Conservation (phyloP, 2,329 filamentous ascomycete genomes). For the Xylaria sp. region DNA sequence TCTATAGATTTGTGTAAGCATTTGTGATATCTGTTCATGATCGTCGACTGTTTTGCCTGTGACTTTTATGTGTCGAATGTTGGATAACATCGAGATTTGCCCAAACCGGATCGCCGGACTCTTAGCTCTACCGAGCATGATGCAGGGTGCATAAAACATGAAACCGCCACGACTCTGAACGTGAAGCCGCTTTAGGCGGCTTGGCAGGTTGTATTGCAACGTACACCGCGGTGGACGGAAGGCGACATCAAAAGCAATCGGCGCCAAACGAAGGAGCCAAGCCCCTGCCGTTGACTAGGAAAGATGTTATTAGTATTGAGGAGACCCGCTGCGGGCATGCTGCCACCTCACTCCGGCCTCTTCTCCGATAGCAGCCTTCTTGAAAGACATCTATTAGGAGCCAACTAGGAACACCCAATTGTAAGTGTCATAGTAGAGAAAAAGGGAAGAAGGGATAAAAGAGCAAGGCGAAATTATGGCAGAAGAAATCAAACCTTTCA, state of each 20-base stretch:
- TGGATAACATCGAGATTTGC: not conserved
- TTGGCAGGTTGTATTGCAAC: not conserved
- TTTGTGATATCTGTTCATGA: not conserved
- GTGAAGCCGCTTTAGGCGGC: not conserved
- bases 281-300: not conserved
- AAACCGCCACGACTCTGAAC: not conserved
- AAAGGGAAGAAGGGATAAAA: not conserved
- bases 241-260: not conserved
- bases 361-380: not conserved
- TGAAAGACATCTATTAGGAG: not conserved
- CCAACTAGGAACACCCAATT: not conserved
- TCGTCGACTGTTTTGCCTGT: not conserved
- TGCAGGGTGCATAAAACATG: not conserved
- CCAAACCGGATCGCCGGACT: conserved; percentile 11
- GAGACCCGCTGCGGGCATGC: not conserved
- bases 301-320: not conserved
- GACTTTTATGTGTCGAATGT: not conserved
- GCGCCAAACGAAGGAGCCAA: not conserved
- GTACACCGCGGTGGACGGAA: not conserved
- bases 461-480: conserved; percentile 16
- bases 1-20: not conserved
- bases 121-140: not conserved
- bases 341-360: not conserved
- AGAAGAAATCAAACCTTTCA: conserved; percentile 53
- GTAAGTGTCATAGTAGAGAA: not conserved